Evolutionary conservation across 345 rosid species (phyloP).

Genomic region (Brassica cretica): DNA sequence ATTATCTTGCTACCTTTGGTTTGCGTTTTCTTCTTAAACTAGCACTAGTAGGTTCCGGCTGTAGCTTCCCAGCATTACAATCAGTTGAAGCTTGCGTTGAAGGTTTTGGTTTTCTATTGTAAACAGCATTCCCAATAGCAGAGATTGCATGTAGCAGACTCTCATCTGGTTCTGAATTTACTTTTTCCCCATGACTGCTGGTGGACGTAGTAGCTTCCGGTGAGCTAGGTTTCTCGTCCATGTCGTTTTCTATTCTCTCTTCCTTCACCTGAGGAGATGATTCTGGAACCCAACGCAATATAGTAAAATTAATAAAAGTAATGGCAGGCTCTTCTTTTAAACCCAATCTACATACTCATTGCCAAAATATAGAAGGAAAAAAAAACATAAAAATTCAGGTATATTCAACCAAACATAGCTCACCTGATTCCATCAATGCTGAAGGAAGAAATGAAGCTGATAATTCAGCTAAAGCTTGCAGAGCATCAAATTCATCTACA

Average conservation of each 20-base stretch:
- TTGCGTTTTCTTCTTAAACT: constrained; percentile 58
- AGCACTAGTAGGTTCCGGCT: constrained; percentile 41
- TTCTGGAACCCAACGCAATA: constrained; percentile 49
- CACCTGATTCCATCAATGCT: constrained; percentile 70
- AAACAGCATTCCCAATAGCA: constrained; percentile 45
- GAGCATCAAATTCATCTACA: constrained; percentile 78
- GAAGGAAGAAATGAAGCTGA: constrained; percentile 56
- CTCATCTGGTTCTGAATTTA: constrained; percentile 49
- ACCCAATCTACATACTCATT: constrained; percentile 16
- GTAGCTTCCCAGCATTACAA: constrained; percentile 45
- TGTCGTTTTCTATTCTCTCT: constrained; percentile 48
- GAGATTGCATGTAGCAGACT: constrained; percentile 37
- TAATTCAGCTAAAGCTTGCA: constrained; percentile 78
- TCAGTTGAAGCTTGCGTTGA: constrained; percentile 44
- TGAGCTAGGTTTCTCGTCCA: constrained; percentile 52
- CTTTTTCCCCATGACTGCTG: constrained; percentile 45
- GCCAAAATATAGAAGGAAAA: neutral
- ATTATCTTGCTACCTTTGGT: constrained; percentile 31
- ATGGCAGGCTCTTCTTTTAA: neutral
- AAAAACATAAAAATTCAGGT: neutral
- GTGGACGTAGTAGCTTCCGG: constrained; percentile 61
- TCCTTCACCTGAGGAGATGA: constrained; percentile 69
- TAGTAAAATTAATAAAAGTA: neutral
- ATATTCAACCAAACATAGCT: constrained; percentile 1
- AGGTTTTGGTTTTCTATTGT: constrained; percentile 53